Evolutionary conservation across 2,329 filamentous ascomycete genomes (phyloP), one percentile per base, ranked within the genome.

Genomic region (Stemphylium beticola): DNA sequence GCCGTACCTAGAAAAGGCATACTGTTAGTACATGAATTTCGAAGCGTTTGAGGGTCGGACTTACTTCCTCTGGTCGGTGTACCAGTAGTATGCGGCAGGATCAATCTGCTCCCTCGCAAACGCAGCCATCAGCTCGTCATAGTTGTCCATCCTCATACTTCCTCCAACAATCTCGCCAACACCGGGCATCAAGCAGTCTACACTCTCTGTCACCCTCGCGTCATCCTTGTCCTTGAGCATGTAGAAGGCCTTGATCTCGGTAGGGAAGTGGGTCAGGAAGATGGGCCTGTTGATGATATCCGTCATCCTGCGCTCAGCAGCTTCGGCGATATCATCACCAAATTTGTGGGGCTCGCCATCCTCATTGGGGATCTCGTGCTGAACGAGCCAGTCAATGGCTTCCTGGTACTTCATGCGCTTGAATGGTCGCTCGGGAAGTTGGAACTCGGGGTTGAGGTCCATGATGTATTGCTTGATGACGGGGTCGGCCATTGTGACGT

Each of bases 231-330:
- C 95, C 78, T 89, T 93, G 79, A 93, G 89, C 95, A 99, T 99
- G 84, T 99, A 99, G 77, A 99, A 99, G 1, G 95, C 90, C 83
- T 99, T 99, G 83, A 99, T 96, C 80, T 93, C 92, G 55, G 88
- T 88, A 17, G 95, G 95, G 86, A 99, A 99, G 79, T 98, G 93
- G 2, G 93, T 98, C 37, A 98, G 84, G 82, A 98, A 91, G 77
- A 99, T 96, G 58, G 95, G 95, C 49, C 86, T 82, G 86, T 96
- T 95, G 82, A 99, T 96, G 66, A 89, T 90, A 76, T 99, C 95
- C 1, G 93, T 98, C 95, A 99, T 99, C 74, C 83, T 86, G 68
- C 95, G 90, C 84, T 99, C 95, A 11, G 95, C 95, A 11, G 95
- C 95, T 79, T 98, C 95, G 63, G 95, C 95, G 69, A 99, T 99